Conservation (phyloP, 768 basidiomycete species). For the Leccinum obscurum region DNA sequence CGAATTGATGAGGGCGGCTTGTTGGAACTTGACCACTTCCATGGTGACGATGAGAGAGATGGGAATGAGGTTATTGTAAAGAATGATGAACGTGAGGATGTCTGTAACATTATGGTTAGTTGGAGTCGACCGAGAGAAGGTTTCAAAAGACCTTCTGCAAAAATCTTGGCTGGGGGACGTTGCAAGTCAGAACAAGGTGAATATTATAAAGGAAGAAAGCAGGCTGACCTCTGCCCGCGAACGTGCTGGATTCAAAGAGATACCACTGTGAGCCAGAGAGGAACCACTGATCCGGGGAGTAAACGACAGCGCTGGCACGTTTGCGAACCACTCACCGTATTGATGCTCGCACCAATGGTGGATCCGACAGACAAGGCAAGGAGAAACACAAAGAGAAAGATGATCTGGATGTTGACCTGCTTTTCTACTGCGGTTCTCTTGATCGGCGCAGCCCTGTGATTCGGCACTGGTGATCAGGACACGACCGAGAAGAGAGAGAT, state of each 20-base stretch:
- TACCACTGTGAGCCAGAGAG: constrained; percentile 71
- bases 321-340: constrained; percentile 49
- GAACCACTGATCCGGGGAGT: constrained; percentile 60
- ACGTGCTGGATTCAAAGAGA: constrained; percentile 60
- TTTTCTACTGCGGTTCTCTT: constrained; percentile 95
- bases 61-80: constrained; percentile 98
- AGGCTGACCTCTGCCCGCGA: constrained; percentile 62
- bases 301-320: background rate
- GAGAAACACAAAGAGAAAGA: constrained; percentile 89
- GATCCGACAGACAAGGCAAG: constrained; percentile 87
- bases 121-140: background rate
- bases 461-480: background rate
- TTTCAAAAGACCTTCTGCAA: constrained; percentile 71
- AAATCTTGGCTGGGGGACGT: constrained; percentile 58
- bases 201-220: background rate
- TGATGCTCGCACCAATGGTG: constrained; percentile 88
- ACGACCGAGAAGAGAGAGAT: fast-evolving
- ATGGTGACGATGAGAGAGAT: constrained; percentile 99
- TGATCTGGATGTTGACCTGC: constrained; percentile 94
- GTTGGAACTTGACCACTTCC: constrained; percentile 99
- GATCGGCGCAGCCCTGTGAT: constrained; percentile 90
- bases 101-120: constrained; percentile 47
- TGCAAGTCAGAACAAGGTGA: background rate
- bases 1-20: constrained; percentile 95
- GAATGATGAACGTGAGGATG: constrained; percentile 96